Base-by-base conservation (phyloP, 2,329 filamentous ascomycete species). In the Helotiales sp. region DNA sequence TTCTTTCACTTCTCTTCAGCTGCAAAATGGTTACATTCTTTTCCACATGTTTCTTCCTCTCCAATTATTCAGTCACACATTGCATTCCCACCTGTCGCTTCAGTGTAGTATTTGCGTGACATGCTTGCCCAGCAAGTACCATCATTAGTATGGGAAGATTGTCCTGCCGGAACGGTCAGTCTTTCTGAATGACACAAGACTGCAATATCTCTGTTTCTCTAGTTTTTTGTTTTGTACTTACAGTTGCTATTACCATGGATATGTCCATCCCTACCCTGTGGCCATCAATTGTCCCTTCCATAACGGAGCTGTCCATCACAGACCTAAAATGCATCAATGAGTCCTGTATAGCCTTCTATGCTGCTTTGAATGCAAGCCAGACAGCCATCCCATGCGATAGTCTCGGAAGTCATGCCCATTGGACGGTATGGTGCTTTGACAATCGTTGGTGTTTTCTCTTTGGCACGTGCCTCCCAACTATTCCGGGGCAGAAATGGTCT, bases 241-340 rank as follows among this genome's bases (percentile, higher is more conserved):
- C 26, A 28, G 13, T 22, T 13, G 22, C 24, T n/a, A n/a, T 20
- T 13, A 17, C 17, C 26, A 61, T 61, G 43, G 28, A 50, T 24
- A 50, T 50, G 26, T 8, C 59, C 32, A 37, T 61, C 17, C 26
- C 15, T 22, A 26, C 28, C 37, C 28, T 34, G 6, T 50, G 7
- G 28, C 45, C 45, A 3, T 22, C 22, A 45, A 5, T 43, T 4
- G 22, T 43, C 6, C 55, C 32, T 8, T 24, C 28, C 6, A 34
- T 50, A n/a, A 37, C 59, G 6, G 28, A 61, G 52, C 57, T 71
- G 3, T 59, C 69, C 2, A 63, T 71, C 22, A 60, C 45, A 28
- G 69, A 71, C 32, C 69, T 67, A 1, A 40, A 30, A 4, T 72
- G 70, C 43, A 66, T 60, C 34, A 72, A 60, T 30, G 54, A 66